phyloP scores from a whole-genome alignment of 176 grass and related monocot genomes.

The Aegilops speltoides region DNA sequence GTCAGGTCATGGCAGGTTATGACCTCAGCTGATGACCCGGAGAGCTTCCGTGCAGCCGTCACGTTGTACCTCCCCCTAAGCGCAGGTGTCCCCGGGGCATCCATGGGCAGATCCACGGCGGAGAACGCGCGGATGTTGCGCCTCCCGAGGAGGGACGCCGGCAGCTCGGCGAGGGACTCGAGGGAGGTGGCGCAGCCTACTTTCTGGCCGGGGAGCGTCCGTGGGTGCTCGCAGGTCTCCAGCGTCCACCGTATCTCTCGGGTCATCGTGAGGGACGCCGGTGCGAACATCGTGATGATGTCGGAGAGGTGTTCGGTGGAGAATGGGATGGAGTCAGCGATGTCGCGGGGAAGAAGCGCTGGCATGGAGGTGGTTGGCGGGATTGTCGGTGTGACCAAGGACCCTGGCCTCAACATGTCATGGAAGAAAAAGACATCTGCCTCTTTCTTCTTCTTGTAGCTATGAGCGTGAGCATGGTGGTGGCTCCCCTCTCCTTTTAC shows the following conservation, averaged over 20 bases:
- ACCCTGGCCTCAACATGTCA: not conserved
- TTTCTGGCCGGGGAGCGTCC: not conserved
- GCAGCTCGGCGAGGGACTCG: constrained; percentile 25
- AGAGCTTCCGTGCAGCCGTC: not conserved
- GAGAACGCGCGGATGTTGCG: not conserved
- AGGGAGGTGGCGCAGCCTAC: constrained; percentile 26
- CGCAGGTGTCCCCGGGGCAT: not conserved
- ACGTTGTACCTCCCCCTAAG: not conserved
- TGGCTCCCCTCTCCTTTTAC: not conserved
- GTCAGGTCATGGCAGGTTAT: constrained; percentile 22
- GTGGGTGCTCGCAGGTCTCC: constrained; percentile 7
- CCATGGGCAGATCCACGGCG: not conserved
- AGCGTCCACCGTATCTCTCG: constrained; percentile 11
- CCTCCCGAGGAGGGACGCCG: not conserved
- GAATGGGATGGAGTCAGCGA: constrained; percentile 30
- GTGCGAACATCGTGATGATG: not conserved
- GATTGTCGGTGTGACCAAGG: constrained; percentile 18
- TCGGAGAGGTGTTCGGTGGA: not conserved
- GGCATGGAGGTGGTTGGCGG: constrained; percentile 2
- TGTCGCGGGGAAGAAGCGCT: not conserved
- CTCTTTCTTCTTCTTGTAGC: not conserved
- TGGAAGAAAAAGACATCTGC: constrained; percentile 28
- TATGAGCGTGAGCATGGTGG: not conserved
- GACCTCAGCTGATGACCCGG: not conserved
- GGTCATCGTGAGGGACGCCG: not conserved